Conservation (phyloP, 1,139 yeast genomes). For the Nakaseomyces kungkrabaensis region DNA sequence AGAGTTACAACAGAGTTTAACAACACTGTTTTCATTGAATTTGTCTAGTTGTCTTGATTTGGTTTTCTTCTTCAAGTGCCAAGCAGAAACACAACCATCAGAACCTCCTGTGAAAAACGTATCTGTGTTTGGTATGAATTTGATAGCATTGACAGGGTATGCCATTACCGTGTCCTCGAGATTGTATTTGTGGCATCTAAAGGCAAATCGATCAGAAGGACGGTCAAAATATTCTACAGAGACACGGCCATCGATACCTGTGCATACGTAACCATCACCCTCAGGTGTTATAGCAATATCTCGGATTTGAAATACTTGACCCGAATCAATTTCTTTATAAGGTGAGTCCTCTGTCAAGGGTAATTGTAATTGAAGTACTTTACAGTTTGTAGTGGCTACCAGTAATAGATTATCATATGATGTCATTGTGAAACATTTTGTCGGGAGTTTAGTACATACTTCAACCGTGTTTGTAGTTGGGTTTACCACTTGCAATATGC, state of each 20-base stretch:
- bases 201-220: conserved; percentile 56
- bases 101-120: conserved; percentile 70
- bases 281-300: conserved; percentile 50
- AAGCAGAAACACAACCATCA: conserved; percentile 63
- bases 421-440: conserved; percentile 60
- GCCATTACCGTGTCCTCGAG: conserved; percentile 49
- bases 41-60: conserved; percentile 45
- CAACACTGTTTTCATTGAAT: conserved; percentile 40
- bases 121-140: conserved; percentile 39
- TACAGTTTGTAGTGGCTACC: conserved; percentile 41
- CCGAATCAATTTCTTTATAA: conserved; percentile 55
- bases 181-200: conserved; percentile 63
- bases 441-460: conserved; percentile 7
- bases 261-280: conserved; percentile 59
- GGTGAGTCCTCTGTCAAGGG: conserved; percentile 40
- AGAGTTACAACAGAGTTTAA: conserved; percentile 36
- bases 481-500: conserved; percentile 19
- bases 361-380: conserved; percentile 45
- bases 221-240: conserved; percentile 66
- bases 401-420: conserved; percentile 39
- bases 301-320: conserved; percentile 63
- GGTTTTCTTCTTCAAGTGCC: conserved; percentile 56
- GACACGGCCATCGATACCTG: conserved; percentile 84
- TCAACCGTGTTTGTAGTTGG: conserved; percentile 8
- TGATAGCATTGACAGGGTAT: conserved; percentile 64